A percentile compares a stretch with the other conserved stretches of the same genome.
Conservation (phyloP, 2,329 filamentous ascomycete species). For the Xylaria sp. region DNA sequence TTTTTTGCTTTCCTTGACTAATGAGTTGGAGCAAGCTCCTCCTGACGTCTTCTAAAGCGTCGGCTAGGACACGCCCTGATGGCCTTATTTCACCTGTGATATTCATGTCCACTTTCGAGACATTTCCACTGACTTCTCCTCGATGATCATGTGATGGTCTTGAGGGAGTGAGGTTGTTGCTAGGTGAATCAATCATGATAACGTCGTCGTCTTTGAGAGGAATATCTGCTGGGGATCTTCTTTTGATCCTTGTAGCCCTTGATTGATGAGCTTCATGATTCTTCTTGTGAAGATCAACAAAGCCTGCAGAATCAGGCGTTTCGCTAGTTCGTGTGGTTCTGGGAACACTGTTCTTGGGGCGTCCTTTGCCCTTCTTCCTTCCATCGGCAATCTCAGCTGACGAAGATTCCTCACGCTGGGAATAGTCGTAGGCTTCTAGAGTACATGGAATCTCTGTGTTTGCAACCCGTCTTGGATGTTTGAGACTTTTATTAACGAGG, state of each 20-base stretch:
- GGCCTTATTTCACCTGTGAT: slow-evolving; percentile 8
- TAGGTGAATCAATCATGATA: slow-evolving; percentile 44
- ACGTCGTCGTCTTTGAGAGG: slow-evolving; percentile 41
- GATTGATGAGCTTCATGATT: slow-evolving; percentile 35
- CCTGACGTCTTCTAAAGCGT: slow-evolving; percentile 44
- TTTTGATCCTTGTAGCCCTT: slow-evolving; percentile 42
- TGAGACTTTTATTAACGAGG: slow-evolving; percentile 37
- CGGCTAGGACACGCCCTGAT: slow-evolving; percentile 38
- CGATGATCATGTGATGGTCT: slow-evolving; percentile 13
- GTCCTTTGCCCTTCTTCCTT: slow-evolving; percentile 38
- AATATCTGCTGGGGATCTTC: slow-evolving; percentile 36
- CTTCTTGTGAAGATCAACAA: slow-evolving; percentile 31
- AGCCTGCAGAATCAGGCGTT: slow-evolving; percentile 20
- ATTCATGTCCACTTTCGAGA: neutral
- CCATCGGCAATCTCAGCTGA: slow-evolving; percentile 39
- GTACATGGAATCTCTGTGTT: slow-evolving; percentile 6
- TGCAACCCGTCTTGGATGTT: slow-evolving; percentile 18
- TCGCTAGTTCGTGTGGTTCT: slow-evolving; percentile 37
- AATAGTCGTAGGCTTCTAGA: slow-evolving; percentile 40
- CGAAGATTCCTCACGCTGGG: slow-evolving; percentile 40
- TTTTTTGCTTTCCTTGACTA: slow-evolving; percentile 45
- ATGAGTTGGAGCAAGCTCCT: slow-evolving; percentile 45
- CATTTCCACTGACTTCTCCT: neutral
- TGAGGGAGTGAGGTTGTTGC: slow-evolving; percentile 10
- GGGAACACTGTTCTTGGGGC: slow-evolving; percentile 33